phyloP scores from a whole-genome alignment of 306 rosid genomes.

The Quillaja saponaria region DNA sequence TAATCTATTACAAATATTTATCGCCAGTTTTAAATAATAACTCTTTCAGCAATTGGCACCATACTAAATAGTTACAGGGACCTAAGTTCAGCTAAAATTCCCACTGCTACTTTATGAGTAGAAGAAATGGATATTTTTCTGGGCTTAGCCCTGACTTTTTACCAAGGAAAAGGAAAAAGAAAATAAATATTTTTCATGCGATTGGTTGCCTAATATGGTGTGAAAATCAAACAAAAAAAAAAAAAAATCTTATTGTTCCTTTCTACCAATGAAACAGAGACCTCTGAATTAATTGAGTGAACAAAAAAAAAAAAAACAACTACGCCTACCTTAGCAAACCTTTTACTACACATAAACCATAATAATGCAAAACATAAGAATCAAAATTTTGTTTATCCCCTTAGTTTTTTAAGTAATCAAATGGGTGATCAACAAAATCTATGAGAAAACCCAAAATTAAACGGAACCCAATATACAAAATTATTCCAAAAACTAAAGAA shows the following conservation, averaged over 20 bases:
- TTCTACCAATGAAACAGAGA: neutral
- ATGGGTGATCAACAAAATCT: slow-evolving; percentile 10
- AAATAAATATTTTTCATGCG: too few species aligned
- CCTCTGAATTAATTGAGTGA: neutral
- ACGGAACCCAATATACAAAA: slow-evolving; percentile 28
- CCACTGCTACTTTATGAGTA: neutral
- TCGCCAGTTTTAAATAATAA: neutral
- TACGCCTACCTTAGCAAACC: neutral
- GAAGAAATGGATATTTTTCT: too few species aligned
- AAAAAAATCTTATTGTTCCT: neutral
- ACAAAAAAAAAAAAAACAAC: neutral
- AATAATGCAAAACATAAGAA: neutral
- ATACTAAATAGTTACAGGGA: neutral
- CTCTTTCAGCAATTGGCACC: neutral
- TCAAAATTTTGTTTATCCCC: slow-evolving; percentile 1
- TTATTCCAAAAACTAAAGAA: neutral
- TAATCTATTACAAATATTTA: slow-evolving; percentile 4
- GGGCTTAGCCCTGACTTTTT: too few species aligned
- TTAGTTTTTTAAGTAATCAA: slow-evolving; percentile 7
- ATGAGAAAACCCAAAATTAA: slow-evolving; percentile 23
- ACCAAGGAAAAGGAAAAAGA: too few species aligned
- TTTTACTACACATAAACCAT: neutral
- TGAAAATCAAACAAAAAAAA: neutral
- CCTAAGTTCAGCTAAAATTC: slow-evolving; percentile 1
- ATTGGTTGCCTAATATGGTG: too few species aligned